A percentile compares a stretch with the other conserved stretches of the same genome.
phyloP scores from a whole-genome alignment of 352 stramenopile genomes.

The Pythium phragmiticola region DNA sequence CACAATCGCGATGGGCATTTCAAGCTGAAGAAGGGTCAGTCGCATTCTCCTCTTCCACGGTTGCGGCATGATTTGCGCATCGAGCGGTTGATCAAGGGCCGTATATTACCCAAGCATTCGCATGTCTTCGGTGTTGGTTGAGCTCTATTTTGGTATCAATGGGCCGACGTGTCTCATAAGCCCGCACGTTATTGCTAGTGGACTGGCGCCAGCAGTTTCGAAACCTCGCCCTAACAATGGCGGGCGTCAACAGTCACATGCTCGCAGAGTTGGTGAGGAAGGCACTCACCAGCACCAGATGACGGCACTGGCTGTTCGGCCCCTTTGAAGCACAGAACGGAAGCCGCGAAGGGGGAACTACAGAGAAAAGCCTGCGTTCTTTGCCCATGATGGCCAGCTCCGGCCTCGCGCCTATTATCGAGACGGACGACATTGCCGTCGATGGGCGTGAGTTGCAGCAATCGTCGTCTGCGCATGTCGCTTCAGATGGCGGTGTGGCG shows the following conservation, averaged over 20 bases:
- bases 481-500: background rate
- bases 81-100: no score
- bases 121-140: no score
- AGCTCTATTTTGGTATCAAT: no score
- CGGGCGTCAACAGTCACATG: background rate
- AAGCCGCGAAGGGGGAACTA: background rate
- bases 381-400: conserved; percentile 97
- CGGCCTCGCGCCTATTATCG: conserved; percentile 21
- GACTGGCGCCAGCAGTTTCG: background rate
- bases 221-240: background rate
- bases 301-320: background rate
- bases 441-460: conserved; percentile 6
- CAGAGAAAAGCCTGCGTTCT: conserved; percentile 37
- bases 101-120: no score
- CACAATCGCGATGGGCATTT: no score
- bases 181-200: no score
- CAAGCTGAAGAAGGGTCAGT: no score
- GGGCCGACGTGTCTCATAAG: no score
- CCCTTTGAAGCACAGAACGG: background rate
- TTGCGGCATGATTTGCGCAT: no score
- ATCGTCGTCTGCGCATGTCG: background rate
- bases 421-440: conserved; percentile 23
- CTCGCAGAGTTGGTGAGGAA: background rate
- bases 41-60: no score
- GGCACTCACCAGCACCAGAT: no score